Conservation (phyloP, 805 yeast species). For the Candida maesae region DNA sequence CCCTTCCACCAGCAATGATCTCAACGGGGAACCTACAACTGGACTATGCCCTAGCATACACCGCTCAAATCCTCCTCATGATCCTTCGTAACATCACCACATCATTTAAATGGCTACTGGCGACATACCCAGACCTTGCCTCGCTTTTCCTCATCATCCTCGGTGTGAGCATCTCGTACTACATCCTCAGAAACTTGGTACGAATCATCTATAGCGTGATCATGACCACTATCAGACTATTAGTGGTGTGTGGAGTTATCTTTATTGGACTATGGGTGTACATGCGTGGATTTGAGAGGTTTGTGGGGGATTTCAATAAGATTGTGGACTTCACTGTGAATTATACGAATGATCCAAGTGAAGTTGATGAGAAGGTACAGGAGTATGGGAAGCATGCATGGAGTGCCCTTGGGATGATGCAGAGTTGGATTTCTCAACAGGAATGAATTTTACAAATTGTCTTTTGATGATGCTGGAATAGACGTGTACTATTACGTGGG, state of each 20-base stretch:
- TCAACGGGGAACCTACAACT: constrained; percentile 23
- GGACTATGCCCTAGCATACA: constrained; percentile 20
- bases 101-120: constrained; percentile 20
- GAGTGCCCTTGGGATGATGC: neutral
- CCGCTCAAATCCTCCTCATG: constrained; percentile 1
- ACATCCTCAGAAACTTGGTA: constrained; percentile 29
- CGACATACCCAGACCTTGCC: constrained; percentile 31
- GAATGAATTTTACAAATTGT: no score
- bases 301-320: constrained; percentile 46
- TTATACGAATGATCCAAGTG: neutral
- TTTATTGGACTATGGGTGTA: constrained; percentile 27
- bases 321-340: constrained; percentile 14
- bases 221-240: constrained; percentile 28
- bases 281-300: constrained; percentile 28
- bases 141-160: constrained; percentile 18
- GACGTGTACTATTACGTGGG: no score
- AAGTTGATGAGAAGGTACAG: neutral
- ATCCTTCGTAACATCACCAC: neutral
- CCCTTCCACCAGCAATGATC: no score
- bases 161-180: constrained; percentile 25
- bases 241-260: constrained; percentile 17
- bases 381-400: neutral
- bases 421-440: neutral
- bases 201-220: constrained; percentile 18
- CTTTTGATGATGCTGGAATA: no score